phyloP scores from a whole-genome alignment of 2,329 filamentous ascomycete genomes.

The Lachnum nothofagi region DNA sequence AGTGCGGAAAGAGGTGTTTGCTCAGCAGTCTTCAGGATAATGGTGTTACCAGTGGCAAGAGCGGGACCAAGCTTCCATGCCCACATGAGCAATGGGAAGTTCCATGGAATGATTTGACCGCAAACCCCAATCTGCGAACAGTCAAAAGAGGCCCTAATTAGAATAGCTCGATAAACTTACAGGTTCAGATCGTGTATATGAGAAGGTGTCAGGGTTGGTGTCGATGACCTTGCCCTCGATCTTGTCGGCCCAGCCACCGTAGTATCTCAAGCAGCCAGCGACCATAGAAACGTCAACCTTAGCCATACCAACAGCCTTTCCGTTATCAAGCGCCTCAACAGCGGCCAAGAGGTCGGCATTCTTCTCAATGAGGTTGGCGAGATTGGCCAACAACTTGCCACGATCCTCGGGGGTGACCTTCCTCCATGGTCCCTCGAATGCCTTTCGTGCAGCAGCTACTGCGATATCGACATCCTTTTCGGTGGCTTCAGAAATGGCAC shows the following conservation, averaged over 20 bases:
- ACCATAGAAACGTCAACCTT: slow-evolving; percentile 68
- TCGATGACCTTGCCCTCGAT: slow-evolving; percentile 65
- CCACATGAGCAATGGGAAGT: slow-evolving; percentile 64
- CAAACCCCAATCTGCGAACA: slow-evolving; percentile 51
- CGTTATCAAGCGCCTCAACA: slow-evolving; percentile 84
- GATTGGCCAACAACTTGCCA: slow-evolving; percentile 64
- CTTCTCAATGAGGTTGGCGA: slow-evolving; percentile 76
- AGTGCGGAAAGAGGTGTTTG: slow-evolving; percentile 57
- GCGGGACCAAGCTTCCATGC: slow-evolving; percentile 62
- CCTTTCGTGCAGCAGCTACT: slow-evolving; percentile 78
- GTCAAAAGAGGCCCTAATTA: background rate
- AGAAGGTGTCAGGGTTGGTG: slow-evolving; percentile 58
- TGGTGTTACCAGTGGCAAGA: slow-evolving; percentile 53
- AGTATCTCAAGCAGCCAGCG: slow-evolving; percentile 72
- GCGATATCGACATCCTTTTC: slow-evolving; percentile 82
- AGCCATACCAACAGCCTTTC: slow-evolving; percentile 73
- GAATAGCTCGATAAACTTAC: slow-evolving; percentile 34
- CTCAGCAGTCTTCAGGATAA: slow-evolving; percentile 58
- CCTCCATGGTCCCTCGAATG: slow-evolving; percentile 71
- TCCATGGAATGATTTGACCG: slow-evolving; percentile 70
- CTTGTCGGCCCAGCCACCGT: slow-evolving; percentile 71
- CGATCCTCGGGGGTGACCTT: slow-evolving; percentile 65
- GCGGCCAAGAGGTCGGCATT: slow-evolving; percentile 71
- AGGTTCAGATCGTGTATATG: slow-evolving; percentile 64
- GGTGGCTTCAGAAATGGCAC: slow-evolving; percentile 74